Evolutionary conservation across 768 basidiomycete genomes (phyloP).

Genomic region (Panus rudis): DNA sequence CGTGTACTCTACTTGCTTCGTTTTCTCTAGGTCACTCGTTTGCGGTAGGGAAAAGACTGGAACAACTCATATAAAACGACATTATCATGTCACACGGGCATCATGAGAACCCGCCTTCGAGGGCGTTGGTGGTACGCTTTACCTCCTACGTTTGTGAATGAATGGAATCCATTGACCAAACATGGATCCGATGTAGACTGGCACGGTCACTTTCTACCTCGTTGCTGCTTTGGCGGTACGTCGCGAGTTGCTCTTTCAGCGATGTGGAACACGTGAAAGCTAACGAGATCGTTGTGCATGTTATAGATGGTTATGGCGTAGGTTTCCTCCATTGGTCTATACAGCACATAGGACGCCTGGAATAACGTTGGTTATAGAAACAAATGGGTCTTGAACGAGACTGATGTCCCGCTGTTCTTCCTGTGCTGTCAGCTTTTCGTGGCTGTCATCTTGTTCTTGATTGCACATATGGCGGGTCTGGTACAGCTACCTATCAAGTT

Average conservation of each 20-base stretch:
- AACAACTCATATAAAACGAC: not conserved
- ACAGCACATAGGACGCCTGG: constrained; percentile 9
- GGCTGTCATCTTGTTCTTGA: constrained; percentile 63
- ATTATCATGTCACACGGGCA: constrained; percentile 7
- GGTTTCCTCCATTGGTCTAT: constrained; percentile 18
- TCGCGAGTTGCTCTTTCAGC: constrained; percentile 14
- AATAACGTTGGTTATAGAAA: constrained; percentile 41
- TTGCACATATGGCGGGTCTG: constrained; percentile 54
- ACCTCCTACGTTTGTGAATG: not conserved
- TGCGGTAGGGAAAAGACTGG: too few relatives aligned
- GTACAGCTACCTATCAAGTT: constrained; percentile 63
- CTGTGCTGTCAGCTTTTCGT: constrained; percentile 74
- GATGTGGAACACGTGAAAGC: not conserved
- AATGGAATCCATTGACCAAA: not conserved
- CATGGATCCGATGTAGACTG: constrained; percentile 42
- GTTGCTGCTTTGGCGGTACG: constrained; percentile 82
- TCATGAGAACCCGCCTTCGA: constrained; percentile 31
- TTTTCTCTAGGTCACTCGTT: too few relatives aligned
- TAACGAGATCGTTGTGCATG: not conserved
- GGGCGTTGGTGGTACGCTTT: constrained; percentile 37
- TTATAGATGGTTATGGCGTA: constrained; percentile 88
- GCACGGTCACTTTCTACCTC: constrained; percentile 79
- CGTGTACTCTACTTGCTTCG: too few relatives aligned
- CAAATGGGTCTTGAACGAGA: constrained; percentile 84
- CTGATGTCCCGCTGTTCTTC: constrained; percentile 79